Evolutionary conservation across 768 basidiomycete genomes (phyloP).

Genomic region (Calocybe gangraenosa): DNA sequence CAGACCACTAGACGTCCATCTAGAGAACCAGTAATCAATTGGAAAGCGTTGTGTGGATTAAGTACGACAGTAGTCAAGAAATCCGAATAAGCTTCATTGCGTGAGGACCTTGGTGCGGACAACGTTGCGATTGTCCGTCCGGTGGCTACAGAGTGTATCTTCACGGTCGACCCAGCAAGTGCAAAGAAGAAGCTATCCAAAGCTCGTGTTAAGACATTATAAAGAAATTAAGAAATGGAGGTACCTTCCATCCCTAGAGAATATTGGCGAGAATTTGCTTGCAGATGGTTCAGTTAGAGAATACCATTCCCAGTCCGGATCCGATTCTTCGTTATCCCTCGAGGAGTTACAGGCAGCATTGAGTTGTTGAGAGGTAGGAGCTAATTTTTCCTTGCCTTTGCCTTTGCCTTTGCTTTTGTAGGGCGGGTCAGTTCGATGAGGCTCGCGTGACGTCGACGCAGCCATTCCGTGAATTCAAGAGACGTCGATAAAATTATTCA

Average conservation of each 20-base stretch:
- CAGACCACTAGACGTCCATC: constrained; percentile 87
- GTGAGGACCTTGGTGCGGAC: constrained; percentile 41
- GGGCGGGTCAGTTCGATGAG: constrained; percentile 30
- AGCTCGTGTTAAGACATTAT: constrained; percentile 2
- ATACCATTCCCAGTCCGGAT: constrained; percentile 59
- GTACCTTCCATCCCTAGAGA: constrained; percentile 87
- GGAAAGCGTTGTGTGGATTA: constrained; percentile 83
- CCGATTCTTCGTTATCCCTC: constrained; percentile 24
- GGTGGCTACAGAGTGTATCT: constrained; percentile 78
- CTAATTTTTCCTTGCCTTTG: constrained; percentile 30
- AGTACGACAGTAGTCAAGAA: constrained; percentile 71
- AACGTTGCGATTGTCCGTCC: constrained; percentile 82
- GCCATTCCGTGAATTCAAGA: constrained; percentile 28
- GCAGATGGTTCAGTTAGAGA: constrained; percentile 65
- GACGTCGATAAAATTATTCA: constrained; percentile 1
- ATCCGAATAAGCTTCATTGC: constrained; percentile 35
- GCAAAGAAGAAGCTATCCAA: constrained; percentile 81
- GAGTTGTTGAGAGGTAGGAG: constrained; percentile 13
- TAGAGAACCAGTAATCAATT: constrained; percentile 80
- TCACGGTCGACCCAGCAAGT: constrained; percentile 73
- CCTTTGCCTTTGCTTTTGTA: constrained; percentile 43
- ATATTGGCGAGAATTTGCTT: constrained; percentile 66
- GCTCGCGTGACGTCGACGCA: constrained; percentile 38
- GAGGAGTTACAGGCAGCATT: constrained; percentile 13
- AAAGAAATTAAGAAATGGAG: constrained; percentile 2